Evolutionary conservation across 1,139 yeast genomes (phyloP), one percentile per base, ranked within the genome.

Genomic region (Kurtzmaniella quercitrusa): DNA sequence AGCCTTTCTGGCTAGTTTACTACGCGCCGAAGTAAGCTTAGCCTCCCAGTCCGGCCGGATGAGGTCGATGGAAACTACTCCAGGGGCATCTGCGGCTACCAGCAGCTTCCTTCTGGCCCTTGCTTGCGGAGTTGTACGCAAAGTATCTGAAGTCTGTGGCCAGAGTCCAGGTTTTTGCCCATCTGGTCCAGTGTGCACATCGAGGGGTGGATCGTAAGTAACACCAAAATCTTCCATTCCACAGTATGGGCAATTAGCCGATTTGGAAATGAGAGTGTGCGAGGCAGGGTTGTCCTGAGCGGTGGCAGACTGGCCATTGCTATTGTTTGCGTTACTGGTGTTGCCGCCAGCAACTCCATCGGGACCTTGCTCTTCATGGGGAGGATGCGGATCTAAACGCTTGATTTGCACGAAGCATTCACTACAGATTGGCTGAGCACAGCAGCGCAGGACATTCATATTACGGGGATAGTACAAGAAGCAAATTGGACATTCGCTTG

Each of bases 401-500:
- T 87, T 89, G 59, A 93, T 89, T 61, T 91, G 98, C 7, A 91
- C 97, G 75, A 93, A 93, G 61, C 98, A 93, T 63, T 93, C 98
- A 1, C 96, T 78, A 63, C 98, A 93, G 18, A 93, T 89, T 2
- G 95, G 93, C 60, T 93, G 98, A 40, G 80, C 76, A 60, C 98
- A 93, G 61, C 98, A 93, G 39, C 95, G 72, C n/a, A 96, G 84
- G 41, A 76, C 62, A 65, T 93, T 93, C 51, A 91, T 66, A 54
- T 82, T 80, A 38, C 76, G 73, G 1, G 98, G 98, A 58, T 84
- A 88, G 57, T 76, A 88, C 18, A 93, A 73, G 60, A 93, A 93
- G 59, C 98, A 93, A 50, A 93, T 93, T 9, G 98, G 98, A 60
- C 98, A 93, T 57, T 93, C 98, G 23, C 74, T 65, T 2, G 88